Conservation (phyloP, 2,329 filamentous ascomycete species). For the Sclerotiophoma versabilis region DNA sequence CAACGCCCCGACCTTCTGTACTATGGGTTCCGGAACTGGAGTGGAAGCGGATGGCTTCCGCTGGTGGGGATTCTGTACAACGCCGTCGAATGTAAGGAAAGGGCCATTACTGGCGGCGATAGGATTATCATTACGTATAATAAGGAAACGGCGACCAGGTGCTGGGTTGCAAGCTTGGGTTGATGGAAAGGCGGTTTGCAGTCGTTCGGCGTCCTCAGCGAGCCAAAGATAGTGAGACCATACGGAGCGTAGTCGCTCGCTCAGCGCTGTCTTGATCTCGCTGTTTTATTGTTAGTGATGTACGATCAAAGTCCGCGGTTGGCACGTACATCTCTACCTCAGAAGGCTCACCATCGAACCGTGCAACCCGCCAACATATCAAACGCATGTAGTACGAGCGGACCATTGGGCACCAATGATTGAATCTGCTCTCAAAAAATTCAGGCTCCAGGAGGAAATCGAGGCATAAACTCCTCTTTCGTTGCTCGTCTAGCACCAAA, state of each 20-base stretch:
- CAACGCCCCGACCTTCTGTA: constrained; percentile 39
- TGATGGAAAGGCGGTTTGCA: constrained; percentile 67
- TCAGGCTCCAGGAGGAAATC: constrained; percentile 77
- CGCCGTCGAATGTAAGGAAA: constrained; percentile 70
- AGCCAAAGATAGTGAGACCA: constrained; percentile 84
- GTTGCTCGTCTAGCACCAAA: constrained; percentile 67
- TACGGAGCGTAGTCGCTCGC: constrained; percentile 70
- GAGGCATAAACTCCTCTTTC: constrained; percentile 74
- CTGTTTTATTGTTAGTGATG: constrained; percentile 52
- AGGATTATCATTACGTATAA: constrained; percentile 80
- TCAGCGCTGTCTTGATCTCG: constrained; percentile 72
- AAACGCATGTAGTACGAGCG: constrained; percentile 91
- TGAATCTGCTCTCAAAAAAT: constrained; percentile 83
- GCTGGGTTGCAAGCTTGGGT: constrained; percentile 85
- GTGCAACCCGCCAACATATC: constrained; percentile 85
- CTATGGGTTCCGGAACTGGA: constrained; percentile 31
- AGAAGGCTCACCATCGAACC: constrained; percentile 72
- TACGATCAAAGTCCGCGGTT: background rate
- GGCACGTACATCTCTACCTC: constrained; percentile 70
- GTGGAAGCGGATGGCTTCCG: constrained; percentile 35
- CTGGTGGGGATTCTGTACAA: constrained; percentile 53
- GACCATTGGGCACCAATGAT: constrained; percentile 96
- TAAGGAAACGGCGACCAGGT: constrained; percentile 84
- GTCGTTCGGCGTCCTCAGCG: constrained; percentile 69
- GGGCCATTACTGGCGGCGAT: constrained; percentile 60